A percentile compares a stretch with the other conserved stretches of the same genome.
These are phyloP conservation scores for Pythium sp. DNA, from an alignment of 352 stramenopile genomes.

Conservation along the genomic window DNA sequence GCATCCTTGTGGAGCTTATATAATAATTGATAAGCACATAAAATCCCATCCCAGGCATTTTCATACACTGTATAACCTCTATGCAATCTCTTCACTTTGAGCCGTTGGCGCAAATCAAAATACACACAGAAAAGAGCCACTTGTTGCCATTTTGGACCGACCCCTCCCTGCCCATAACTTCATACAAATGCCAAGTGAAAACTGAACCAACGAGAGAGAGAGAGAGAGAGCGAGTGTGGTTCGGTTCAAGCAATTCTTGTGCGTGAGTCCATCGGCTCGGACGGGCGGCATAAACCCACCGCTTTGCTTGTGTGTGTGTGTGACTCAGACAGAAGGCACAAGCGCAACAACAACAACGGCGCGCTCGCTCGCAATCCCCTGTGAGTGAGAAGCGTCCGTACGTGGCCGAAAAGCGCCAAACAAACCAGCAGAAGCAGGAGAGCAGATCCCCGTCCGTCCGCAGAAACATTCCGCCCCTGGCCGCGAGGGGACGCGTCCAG, in stretches of 20 bases:
- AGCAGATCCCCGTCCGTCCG: slow-evolving; percentile 2
- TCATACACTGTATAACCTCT: background rate
- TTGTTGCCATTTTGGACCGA: background rate
- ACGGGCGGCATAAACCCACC: background rate
- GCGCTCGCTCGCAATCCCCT: background rate
- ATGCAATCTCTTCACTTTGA: background rate
- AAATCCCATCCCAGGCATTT: background rate
- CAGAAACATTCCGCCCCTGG: slow-evolving; percentile 4
- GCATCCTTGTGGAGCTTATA: background rate
- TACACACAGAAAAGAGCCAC: background rate
- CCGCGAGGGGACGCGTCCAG: background rate
- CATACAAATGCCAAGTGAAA: background rate
- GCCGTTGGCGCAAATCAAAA: background rate
- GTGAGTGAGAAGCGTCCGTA: slow-evolving; percentile 5
- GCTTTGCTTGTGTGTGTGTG: slow-evolving; percentile 1
- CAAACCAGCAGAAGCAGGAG: background rate
- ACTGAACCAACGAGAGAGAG: background rate
- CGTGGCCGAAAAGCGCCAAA: slow-evolving; percentile 1
- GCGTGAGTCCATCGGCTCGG: background rate
- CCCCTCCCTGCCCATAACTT: too few relatives aligned
- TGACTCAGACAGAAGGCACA: slow-evolving; percentile 3
- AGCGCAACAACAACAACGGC: slow-evolving; percentile 6
- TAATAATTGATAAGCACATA: background rate
- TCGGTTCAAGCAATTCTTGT: background rate
- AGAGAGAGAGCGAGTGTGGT: slow-evolving; percentile 1